Evolutionary conservation across 1,284 basidiomycete genomes (phyloP).

Genomic region (Ceratobasidium sp.): DNA sequence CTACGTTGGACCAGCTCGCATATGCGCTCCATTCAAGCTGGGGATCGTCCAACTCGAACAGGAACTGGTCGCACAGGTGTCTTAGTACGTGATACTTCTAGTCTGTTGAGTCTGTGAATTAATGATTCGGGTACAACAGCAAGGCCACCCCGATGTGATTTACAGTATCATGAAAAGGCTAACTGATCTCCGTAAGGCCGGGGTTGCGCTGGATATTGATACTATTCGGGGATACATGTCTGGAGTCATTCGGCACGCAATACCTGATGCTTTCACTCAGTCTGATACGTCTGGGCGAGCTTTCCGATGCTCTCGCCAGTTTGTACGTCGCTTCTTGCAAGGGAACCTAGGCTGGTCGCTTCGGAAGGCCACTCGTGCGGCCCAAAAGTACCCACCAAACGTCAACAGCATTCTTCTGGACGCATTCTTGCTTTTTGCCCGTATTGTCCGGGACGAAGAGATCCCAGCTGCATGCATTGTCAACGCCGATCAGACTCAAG

Average conservation of each 20-base stretch:
- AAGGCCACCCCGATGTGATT: not conserved
- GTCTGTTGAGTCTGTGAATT: not conserved
- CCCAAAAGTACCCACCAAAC: not conserved
- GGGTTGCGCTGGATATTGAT: not conserved
- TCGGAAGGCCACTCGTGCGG: not conserved
- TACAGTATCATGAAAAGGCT: not conserved
- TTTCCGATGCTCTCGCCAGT: not conserved
- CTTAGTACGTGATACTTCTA: not conserved
- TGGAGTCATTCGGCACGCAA: not conserved
- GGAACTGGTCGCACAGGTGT: not conserved
- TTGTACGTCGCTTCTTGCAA: not conserved
- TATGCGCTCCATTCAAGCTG: not conserved
- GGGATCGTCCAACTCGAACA: not conserved
- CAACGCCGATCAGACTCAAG: not conserved
- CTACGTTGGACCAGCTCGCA: slow-evolving; percentile 1
- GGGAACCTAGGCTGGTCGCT: not conserved
- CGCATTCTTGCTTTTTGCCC: not conserved
- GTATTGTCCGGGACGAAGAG: not conserved
- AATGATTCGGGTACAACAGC: not conserved
- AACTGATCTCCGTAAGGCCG: not conserved
- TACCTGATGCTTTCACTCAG: not conserved
- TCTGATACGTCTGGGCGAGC: not conserved
- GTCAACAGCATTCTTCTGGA: not conserved
- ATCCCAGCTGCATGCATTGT: not conserved
- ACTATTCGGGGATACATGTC: not conserved